Conservation (phyloP, 352 stramenopile genomes). For the Phytophthora agathidicida region DNA sequence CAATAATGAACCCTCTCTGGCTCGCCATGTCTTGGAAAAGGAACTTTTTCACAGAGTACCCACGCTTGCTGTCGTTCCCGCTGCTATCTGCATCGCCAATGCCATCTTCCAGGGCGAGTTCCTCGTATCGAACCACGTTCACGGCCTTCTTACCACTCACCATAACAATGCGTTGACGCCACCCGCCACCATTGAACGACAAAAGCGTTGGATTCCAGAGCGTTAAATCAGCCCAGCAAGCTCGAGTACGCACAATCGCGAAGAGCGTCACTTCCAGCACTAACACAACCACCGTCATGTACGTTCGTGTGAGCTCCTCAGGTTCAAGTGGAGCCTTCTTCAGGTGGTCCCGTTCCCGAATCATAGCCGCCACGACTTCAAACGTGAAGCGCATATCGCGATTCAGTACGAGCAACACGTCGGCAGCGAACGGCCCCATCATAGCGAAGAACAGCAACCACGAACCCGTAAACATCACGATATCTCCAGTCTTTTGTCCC, state of each 20-base stretch:
- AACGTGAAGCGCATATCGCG: slow-evolving; percentile 1
- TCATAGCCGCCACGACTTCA: background rate
- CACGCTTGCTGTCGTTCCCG: background rate
- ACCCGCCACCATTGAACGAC: slow-evolving; percentile 10
- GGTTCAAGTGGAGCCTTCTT: slow-evolving; percentile 26
- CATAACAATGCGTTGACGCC: background rate
- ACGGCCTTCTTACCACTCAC: background rate
- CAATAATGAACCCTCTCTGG: background rate
- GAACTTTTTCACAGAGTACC: no score
- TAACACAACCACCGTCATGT: slow-evolving; percentile 19
- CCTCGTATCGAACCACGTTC: slow-evolving; percentile 4
- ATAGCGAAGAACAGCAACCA: background rate
- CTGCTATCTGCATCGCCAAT: background rate
- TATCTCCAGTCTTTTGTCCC: background rate
- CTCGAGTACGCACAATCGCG: slow-evolving; percentile 4
- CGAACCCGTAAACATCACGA: background rate
- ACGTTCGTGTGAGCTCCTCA: slow-evolving; percentile 34
- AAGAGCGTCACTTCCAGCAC: slow-evolving; percentile 12
- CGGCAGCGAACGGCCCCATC: background rate
- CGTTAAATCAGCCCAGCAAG: slow-evolving; percentile 7
- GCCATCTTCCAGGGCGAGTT: slow-evolving; percentile 14
- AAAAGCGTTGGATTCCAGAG: slow-evolving; percentile 18
- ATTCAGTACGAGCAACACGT: background rate
- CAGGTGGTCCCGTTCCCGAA: slow-evolving; percentile 24
- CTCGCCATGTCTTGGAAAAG: background rate